Evolutionary conservation across 2,329 filamentous ascomycete species (phyloP), one percentile per base, ranked within the genome.

Genomic region (Coniochaeta sp.): DNA sequence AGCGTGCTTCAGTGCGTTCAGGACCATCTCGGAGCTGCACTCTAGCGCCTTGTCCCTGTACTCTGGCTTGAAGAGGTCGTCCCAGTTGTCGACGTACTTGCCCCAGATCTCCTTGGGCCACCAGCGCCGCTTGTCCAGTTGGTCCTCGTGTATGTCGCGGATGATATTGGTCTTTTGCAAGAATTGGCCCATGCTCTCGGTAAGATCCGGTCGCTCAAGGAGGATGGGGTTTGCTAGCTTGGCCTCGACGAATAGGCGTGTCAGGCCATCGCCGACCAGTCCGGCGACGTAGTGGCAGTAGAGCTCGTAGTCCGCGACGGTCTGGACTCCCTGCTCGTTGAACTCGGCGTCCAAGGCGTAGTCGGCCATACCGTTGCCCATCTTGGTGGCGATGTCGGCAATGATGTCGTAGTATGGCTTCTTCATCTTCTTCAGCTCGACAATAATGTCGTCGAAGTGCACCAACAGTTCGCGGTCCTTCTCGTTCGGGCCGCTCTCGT

Each of bases 221-320:
- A 99, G 82, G 60, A 87, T 89, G 2, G 90, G 89, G 73, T 97
- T 97, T 62, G 91, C 95, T 61, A 96, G 88, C 63, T 89, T 85
- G 58, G 89, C 89, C 71, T 91, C 87, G 54, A 98, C 91, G 66
- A 99, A 98, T 24, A 99, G 81, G 26, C 89, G 86, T 1, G 95
- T 99, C 63, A 95, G 77, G 50, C 95, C 95, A 74, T 98, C 93
- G 60, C 95, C 95, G 36, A 99, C 95, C n/a, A 99, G 80, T 33
- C 95, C 95, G n/a, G 95, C 95, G 33, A 99, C 95, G 71, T 98
- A 98, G 75, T 96, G 92, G 77, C 95, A 99, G 80, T 99, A 99
- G 59, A 93, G 79, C 77, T 99, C 93, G 74, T 98, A 99, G 67
- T 98, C 93, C 58, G 88, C 82, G 67, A 96, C 77, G 0, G 90